Conservation (phyloP, 768 basidiomycete species). For the Amanita subjunquillea region DNA sequence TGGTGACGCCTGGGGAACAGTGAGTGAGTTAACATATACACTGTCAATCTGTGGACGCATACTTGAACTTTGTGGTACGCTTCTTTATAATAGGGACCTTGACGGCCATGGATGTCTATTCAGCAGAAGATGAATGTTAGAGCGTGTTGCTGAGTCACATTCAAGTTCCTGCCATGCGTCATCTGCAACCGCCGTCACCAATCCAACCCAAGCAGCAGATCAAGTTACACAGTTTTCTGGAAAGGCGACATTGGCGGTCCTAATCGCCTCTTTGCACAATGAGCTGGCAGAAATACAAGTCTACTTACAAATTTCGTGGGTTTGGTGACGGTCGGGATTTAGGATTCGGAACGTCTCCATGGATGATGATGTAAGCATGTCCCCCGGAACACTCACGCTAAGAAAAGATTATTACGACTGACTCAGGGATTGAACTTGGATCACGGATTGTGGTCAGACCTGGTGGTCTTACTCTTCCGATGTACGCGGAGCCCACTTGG, state of each 20-base stretch:
- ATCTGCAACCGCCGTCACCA: slow-evolving; percentile 16
- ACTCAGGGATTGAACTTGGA: neutral
- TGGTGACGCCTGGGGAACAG: slow-evolving; percentile 75
- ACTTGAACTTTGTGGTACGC: slow-evolving; percentile 97
- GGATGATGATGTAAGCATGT: slow-evolving; percentile 19
- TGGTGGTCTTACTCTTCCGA: neutral
- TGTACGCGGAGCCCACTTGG: neutral
- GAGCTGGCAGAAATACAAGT: slow-evolving; percentile 9
- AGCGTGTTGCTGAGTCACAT: neutral
- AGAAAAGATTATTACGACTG: neutral
- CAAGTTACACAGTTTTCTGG: neutral
- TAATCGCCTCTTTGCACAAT: neutral
- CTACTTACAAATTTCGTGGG: slow-evolving; percentile 44
- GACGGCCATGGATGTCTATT: slow-evolving; percentile 35
- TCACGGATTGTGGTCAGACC: neutral
- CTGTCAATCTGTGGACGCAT: slow-evolving; percentile 17
- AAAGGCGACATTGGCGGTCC: neutral
- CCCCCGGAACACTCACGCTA: slow-evolving; percentile 7
- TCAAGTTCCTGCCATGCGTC: slow-evolving; percentile 15
- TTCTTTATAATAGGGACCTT: slow-evolving; percentile 79
- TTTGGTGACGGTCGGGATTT: slow-evolving; percentile 26
- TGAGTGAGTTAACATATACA: neutral
- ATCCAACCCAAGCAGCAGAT: slow-evolving; percentile 23
- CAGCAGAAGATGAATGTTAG: slow-evolving; percentile 4
- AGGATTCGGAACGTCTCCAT: slow-evolving; percentile 6